These are phyloP conservation scores for Aspergillus avenaceus DNA, from an alignment of 495 filamentous ascomycete species.

Conservation along the genomic window DNA sequence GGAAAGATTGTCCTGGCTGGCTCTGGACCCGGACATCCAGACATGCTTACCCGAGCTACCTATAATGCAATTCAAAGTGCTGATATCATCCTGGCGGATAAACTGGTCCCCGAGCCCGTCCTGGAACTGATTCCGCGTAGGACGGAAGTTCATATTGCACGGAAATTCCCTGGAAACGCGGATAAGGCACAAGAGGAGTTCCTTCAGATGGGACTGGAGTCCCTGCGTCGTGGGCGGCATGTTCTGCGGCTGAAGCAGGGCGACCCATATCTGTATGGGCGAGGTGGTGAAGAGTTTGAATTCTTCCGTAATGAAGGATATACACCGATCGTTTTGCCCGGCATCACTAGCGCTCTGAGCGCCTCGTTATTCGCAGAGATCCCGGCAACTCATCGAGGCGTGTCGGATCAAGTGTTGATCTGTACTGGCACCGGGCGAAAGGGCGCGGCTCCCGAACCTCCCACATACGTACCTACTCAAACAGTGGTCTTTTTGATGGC, in stretches of 20 bases:
- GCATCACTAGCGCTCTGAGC: slow-evolving; percentile 81
- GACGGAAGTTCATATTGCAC: slow-evolving; percentile 84
- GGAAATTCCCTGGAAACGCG: slow-evolving; percentile 96
- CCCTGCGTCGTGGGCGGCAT: slow-evolving; percentile 64
- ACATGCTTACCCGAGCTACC: slow-evolving; percentile 84
- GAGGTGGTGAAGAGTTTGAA: slow-evolving; percentile 88
- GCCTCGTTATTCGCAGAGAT: slow-evolving; percentile 87
- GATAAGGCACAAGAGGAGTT: slow-evolving; percentile 91
- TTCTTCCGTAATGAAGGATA: slow-evolving; percentile 76
- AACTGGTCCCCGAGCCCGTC: slow-evolving; percentile 86
- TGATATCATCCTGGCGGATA: slow-evolving; percentile 89
- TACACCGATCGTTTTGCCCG: slow-evolving; percentile 71
- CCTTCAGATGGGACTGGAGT: slow-evolving; percentile 70
- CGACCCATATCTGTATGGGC: slow-evolving; percentile 92
- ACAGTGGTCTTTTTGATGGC: slow-evolving; percentile 98
- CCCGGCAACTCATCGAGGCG: slow-evolving; percentile 81
- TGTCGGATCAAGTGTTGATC: slow-evolving; percentile 87
- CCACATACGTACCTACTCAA: slow-evolving; percentile 67
- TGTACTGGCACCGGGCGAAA: slow-evolving; percentile 95
- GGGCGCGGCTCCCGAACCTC: slow-evolving; percentile 76
- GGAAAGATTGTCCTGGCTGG: slow-evolving; percentile 86
- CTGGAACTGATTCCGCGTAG: slow-evolving; percentile 86
- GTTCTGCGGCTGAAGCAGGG: slow-evolving; percentile 93
- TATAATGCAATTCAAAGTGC: slow-evolving; percentile 79
- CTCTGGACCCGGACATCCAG: slow-evolving; percentile 89